Evolutionary conservation across 2,329 filamentous ascomycete species (phyloP), one percentile per base, ranked within the genome.

Genomic region (Knoxdaviesia proteae): DNA sequence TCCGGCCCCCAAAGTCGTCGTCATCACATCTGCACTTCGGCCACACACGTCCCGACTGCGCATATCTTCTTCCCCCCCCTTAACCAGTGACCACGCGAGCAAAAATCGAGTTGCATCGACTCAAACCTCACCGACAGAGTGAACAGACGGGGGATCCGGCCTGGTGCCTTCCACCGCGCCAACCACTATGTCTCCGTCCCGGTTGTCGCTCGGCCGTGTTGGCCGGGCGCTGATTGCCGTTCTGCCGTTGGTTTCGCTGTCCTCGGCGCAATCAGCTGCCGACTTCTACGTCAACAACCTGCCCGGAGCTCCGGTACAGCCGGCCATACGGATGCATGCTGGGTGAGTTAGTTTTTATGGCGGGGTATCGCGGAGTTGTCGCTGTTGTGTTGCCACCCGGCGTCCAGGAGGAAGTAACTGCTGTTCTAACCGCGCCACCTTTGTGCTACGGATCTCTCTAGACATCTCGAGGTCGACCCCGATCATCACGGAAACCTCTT

Each of bases 311-410:
- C 88, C 92, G 7, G 67, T 75, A 42, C 51, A 74, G 20, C 77
- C 84, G 35, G 62, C 84, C 47, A 62, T 94, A 54, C 94, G 94
- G 68, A 96, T 96, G 88, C 90, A 96, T 69, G 88, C 90, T 64
- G 90, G 90, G 84, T 94, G 65, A 65, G 80, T 61, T 30, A 38
- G 38, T 32, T 42, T 32, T 36, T 9, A 2, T 36, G 2, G 11
- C 8, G 3, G 2, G 34, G 3, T 9, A 36, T 9, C 34, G 34
- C 34, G 11, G 34, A 36, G 11, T 36, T 36, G 34, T 36, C 3
- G 11, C 8, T 11, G 9, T 36, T 36, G 8, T 36, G 8, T 36
- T 11, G 34, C 11, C 11, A 3, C 3, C 34, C 34, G 20, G 20
- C 3, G 20, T 20, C 3, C 3, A 20, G 20, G 2, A 2, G 20